Percentiles rank a stretch among this genome's conserved stretches.
Evolutionary conservation across 2,329 filamentous ascomycete species (phyloP).

Genomic region (Exophiala alcalophila): DNA sequence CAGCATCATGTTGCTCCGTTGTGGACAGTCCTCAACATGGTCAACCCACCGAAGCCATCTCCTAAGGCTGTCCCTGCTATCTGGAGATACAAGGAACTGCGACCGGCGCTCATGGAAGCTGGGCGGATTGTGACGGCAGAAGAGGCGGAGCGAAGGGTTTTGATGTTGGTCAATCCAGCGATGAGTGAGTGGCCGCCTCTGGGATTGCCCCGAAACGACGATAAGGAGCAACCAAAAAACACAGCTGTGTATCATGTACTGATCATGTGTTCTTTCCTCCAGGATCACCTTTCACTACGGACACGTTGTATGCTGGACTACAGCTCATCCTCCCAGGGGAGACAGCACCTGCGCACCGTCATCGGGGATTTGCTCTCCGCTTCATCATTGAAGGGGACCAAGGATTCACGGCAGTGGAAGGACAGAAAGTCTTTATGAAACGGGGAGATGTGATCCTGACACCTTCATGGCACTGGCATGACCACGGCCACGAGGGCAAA

Average conservation of each 20-base stretch:
- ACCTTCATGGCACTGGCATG: constrained; percentile 58
- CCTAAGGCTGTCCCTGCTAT: constrained; percentile 42
- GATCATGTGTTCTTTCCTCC: too few relatives aligned
- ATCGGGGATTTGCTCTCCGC: constrained; percentile 55
- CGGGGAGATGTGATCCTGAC: constrained; percentile 57
- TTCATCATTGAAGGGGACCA: constrained; percentile 57
- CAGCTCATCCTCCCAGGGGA: constrained; percentile 57
- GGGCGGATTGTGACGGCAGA: constrained; percentile 38
- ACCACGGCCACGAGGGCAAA: constrained; percentile 57
- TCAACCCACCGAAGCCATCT: constrained; percentile 49
- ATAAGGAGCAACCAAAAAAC: too few relatives aligned
- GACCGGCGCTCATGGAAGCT: constrained; percentile 36
- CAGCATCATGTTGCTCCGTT: constrained; percentile 37
- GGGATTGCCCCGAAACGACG: too few relatives aligned
- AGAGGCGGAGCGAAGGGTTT: constrained; percentile 39
- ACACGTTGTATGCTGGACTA: constrained; percentile 56
- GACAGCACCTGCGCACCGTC: constrained; percentile 54
- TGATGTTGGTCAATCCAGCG: constrained; percentile 43
- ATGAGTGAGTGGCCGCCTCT: constrained; percentile 32
- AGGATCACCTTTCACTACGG: constrained; percentile 55
- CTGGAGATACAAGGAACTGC: constrained; percentile 38
- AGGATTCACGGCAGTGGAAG: constrained; percentile 58
- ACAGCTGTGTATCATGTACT: too few relatives aligned
- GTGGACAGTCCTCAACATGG: constrained; percentile 49
- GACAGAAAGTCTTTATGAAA: constrained; percentile 51